Percentiles rank a stretch among this genome's conserved stretches.
phyloP scores from a whole-genome alignment of 2,329 filamentous ascomycete genomes.

The Aspergillus hiratsukae region DNA sequence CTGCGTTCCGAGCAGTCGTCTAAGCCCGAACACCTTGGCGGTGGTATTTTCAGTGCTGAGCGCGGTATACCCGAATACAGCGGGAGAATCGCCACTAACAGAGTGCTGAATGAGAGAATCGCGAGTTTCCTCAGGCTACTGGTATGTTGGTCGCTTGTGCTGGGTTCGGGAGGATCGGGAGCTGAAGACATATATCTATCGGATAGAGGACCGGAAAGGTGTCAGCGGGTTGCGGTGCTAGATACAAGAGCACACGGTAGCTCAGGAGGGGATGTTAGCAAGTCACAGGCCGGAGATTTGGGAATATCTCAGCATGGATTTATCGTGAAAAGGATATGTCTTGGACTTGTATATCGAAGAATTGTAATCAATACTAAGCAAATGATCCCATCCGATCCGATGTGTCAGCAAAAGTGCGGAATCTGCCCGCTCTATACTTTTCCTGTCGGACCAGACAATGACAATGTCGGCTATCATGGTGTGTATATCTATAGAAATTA shows the following conservation, averaged over 20 bases:
- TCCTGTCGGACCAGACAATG: not conserved
- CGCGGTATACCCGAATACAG: constrained; percentile 13
- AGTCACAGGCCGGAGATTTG: not conserved
- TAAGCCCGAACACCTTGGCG: constrained; percentile 27
- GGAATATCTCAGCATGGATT: not conserved
- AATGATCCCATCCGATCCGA: constrained; percentile 13
- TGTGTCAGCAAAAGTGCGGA: constrained; percentile 21
- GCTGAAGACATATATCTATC: constrained; percentile 21
- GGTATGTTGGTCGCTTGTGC: not conserved
- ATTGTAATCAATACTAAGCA: constrained; percentile 4
- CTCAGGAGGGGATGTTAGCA: not conserved
- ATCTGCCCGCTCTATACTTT: constrained; percentile 13
- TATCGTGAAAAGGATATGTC: not conserved
- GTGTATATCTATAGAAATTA: not conserved
- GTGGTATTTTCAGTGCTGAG: not conserved
- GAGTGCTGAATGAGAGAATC: constrained; percentile 14
- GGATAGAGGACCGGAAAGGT: not conserved
- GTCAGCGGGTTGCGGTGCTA: not conserved
- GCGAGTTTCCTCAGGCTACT: constrained; percentile 10
- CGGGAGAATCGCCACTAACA: constrained; percentile 17
- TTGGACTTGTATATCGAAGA: not conserved
- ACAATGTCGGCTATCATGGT: not conserved
- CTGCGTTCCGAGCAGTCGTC: constrained; percentile 20
- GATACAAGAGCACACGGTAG: not conserved
- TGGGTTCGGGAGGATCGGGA: constrained; percentile 1